Conservation (phyloP, 768 basidiomycete genomes). For the Auricularia auricula-judae region DNA sequence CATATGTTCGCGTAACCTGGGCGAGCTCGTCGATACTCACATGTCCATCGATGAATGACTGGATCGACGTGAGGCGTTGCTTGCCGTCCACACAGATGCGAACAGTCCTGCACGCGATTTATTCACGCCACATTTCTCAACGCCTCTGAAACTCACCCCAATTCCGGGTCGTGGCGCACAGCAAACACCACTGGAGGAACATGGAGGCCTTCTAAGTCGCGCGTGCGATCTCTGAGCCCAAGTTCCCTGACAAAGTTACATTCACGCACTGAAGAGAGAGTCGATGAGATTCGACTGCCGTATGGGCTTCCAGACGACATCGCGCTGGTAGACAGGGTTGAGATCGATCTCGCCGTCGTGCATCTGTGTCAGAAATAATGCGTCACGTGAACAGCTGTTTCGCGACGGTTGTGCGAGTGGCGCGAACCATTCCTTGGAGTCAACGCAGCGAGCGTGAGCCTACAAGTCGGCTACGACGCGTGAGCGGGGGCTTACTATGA, state of each 20-base stretch:
- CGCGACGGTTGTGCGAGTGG: neutral
- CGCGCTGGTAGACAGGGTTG: neutral
- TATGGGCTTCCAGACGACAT: neutral
- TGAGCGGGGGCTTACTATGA: neutral
- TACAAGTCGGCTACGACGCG: neutral
- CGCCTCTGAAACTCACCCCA: neutral
- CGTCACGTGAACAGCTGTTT: neutral
- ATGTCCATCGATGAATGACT: constrained; percentile 37
- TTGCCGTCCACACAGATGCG: constrained; percentile 44
- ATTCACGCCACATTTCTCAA: neutral
- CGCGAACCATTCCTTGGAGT: neutral
- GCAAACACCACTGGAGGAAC: neutral
- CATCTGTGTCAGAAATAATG: neutral
- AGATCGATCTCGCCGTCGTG: neutral
- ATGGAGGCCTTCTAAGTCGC: neutral
- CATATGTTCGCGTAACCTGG: no score
- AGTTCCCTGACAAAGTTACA: neutral
- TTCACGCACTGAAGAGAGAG: neutral
- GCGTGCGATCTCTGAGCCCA: neutral
- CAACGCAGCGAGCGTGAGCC: neutral
- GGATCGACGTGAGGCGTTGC: constrained; percentile 37
- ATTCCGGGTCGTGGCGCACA: neutral
- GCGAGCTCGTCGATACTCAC: constrained; percentile 13
- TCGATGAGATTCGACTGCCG: constrained; percentile 1
- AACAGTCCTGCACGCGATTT: constrained; percentile 7